Base-by-base conservation (phyloP, 768 basidiomycete genomes). In the Sutorius australiensis region DNA sequence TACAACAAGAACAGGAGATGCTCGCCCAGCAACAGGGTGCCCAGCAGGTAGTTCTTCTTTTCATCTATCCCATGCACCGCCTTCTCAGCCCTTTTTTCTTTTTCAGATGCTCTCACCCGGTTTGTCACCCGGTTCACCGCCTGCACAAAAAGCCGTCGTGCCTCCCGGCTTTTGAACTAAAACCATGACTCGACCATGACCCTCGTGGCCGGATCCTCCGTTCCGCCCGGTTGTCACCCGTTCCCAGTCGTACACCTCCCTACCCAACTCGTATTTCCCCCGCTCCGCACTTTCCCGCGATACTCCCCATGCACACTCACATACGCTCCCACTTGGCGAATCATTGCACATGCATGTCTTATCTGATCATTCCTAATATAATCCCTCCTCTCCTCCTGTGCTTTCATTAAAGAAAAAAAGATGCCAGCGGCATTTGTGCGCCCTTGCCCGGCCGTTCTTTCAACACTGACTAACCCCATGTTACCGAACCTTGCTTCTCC, bases 1-100 rank as follows among this genome's bases (percentile, higher is more conserved):
- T 93, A 11, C 85, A 87, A 43, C 94, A 98, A 73, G 97, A 98
- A 73, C 86, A 89, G 73, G 94, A 98, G 73, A 82, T 92, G 80
- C 75, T 90, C 57, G 91, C 91, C 48, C 94, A 95, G 69, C 92
- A 94, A 68, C 88, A 92, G 70, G 94, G 94, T 40, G 87, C 87
- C 12, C 91, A 93, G 70, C 89, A 91, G 82, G 93, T 90, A 52
- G 24, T 24, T 4, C 54, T 78, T 78, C 58, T 45, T 44, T 46
- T 40, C 19, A 34, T 33, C 27, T 14, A 24, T 28, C 16, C 14
- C 34, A 1, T 44, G 33, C 46, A 37, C 34, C 55, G 60, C 37
- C 36, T 51, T 44, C 55, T 57, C 43, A 56, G 5, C 53, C 37
- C 37, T 40, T 58, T 37, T 46, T 55, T 64, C 55, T 32, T 10